Evolutionary conservation across 768 basidiomycete species (phyloP), one percentile per base, ranked within the genome.

Genomic region (Fibroporia radiculosa): DNA sequence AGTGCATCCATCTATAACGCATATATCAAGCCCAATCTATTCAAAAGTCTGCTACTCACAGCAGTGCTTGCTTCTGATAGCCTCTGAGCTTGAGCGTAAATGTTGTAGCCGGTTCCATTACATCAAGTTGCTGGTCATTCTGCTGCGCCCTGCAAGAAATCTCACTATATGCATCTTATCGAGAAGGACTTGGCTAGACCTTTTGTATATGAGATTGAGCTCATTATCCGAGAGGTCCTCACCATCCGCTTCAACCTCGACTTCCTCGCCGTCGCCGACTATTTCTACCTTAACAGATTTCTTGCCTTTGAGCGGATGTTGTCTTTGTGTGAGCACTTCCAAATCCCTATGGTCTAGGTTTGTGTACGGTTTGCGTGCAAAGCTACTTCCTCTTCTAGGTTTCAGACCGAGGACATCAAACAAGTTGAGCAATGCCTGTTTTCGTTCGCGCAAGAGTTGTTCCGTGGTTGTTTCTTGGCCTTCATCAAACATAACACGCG

Each of bases 1-100:
- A 84, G 52, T 80, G 68, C 93, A 96, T 93, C 93, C 93, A 98
- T 28, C 88, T 90, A 23, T 33, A 26, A 34, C 40, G 42, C n/a
- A 32, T 41, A 11, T 32, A 6, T 35, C n/a, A 10, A 5, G 27
- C 1, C 10, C 12, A 46, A n/a, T n/a, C n/a, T 1, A 3, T 1
- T 3, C 8, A 7, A 2, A n/a, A 13, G 11, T 3, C 12, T 10
- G n/a, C n/a, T n/a, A n/a, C 19, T 19, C 42, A 88, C 82, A 68
- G 69, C 36, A 97, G 67, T 0, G 93, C 95, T 63, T 98, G 95
- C 58, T 92, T 95, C 58, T 97, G 95, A 64, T 98, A 97, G 28
- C 80, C 80, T 36, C 90, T 77, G 22, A 95, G 65, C 2, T 71
- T 80, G 27, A 93, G 65, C 1, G 75, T 72, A 60, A 97, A 97